Evolutionary conservation across 495 filamentous ascomycete genomes (phyloP), one percentile per base, ranked within the genome.

Genomic region (Podospora pseudocomata): DNA sequence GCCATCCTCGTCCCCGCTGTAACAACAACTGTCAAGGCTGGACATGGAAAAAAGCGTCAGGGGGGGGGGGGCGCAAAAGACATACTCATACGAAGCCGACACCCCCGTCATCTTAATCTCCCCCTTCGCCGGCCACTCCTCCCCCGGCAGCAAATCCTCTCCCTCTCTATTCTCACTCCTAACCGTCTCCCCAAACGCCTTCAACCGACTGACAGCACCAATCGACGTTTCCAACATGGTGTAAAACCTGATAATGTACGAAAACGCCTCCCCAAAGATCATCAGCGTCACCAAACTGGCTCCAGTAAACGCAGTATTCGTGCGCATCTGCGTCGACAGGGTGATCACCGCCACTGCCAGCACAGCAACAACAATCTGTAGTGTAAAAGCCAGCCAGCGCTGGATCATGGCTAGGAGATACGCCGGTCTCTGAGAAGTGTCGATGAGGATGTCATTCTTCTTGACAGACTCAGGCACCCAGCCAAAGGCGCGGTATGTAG

Each of bases 401-500:
- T 88, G 84, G 16, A 86, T 78, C 67, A 82, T 83, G n/a, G 81
- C 70, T 2, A 86, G 78, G n/a, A 87, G 75, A 62, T 84, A 88
- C 15, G 75, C 80, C 1, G 84, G 83, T 15, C 78, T 73, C 57
- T 85, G 83, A 0, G 80, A 80, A 26, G 77, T 75, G 69, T 92
- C 88, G 4, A 93, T 72, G 3, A 84, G 77, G 4, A 67, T 53
- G 11, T 79, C 76, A 65, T 87, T 86, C 16, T 84, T 79, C 13
- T 78, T 72, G 63, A 84, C 75, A 63, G 84, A 76, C 5, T 78
- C 75, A 2, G 74, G 39, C 20, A 76, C 68, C 80, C 84, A 84
- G 2, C 79, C 80, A 63, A 85, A 85, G 0, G 84, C 79, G 18
- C 85, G 78, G 62, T 86, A 82, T 18, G 84, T 86, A 13, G 73